Evolutionary conservation across 345 rosid species (phyloP).

Genomic region (Pelargonium nanum): DNA sequence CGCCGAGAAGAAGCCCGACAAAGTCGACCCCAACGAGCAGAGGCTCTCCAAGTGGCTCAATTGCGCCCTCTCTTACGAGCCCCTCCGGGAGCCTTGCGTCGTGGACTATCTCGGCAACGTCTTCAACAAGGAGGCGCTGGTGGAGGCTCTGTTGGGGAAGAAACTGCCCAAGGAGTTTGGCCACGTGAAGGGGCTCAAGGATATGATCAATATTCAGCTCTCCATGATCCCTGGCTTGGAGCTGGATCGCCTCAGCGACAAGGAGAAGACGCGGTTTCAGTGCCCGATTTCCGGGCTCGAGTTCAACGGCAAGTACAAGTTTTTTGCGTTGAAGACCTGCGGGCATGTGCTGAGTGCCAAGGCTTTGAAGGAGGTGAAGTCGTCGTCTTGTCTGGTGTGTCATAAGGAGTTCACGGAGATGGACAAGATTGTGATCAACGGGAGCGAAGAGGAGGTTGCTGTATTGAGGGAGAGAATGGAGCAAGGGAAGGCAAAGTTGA

Average conservation of each 20-base stretch:
- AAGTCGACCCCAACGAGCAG: slow-evolving; percentile 86
- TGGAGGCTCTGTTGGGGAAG: slow-evolving; percentile 56
- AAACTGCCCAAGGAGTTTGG: slow-evolving; percentile 60
- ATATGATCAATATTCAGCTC: slow-evolving; percentile 58
- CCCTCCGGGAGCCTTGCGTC: slow-evolving; percentile 71
- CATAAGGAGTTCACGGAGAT: slow-evolving; percentile 51
- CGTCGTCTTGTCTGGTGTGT: slow-evolving; percentile 79
- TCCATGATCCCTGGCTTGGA: slow-evolving; percentile 45
- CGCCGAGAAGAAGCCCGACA: slow-evolving; percentile 88
- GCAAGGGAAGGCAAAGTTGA: slow-evolving; percentile 46
- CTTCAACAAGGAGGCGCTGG: slow-evolving; percentile 76
- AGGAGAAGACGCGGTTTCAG: slow-evolving; percentile 40
- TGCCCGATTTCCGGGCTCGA: slow-evolving; percentile 78
- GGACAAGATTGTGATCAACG: slow-evolving; percentile 76
- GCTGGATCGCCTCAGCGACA: slow-evolving; percentile 6
- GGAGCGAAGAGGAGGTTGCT: slow-evolving; percentile 65
- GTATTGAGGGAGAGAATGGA: slow-evolving; percentile 61
- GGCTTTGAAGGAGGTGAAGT: slow-evolving; percentile 86
- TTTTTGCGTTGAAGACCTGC: slow-evolving; percentile 58
- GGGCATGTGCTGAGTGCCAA: slow-evolving; percentile 92
- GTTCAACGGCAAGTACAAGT: slow-evolving; percentile 77
- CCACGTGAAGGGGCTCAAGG: slow-evolving; percentile 71
- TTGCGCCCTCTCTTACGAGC: slow-evolving; percentile 72
- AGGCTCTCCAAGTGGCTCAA: slow-evolving; percentile 80
- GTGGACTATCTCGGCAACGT: slow-evolving; percentile 74